These are phyloP conservation scores for Lasiodiplodia theobromae DNA, from an alignment of 2,329 filamentous ascomycete genomes.

Conservation along the genomic window DNA sequence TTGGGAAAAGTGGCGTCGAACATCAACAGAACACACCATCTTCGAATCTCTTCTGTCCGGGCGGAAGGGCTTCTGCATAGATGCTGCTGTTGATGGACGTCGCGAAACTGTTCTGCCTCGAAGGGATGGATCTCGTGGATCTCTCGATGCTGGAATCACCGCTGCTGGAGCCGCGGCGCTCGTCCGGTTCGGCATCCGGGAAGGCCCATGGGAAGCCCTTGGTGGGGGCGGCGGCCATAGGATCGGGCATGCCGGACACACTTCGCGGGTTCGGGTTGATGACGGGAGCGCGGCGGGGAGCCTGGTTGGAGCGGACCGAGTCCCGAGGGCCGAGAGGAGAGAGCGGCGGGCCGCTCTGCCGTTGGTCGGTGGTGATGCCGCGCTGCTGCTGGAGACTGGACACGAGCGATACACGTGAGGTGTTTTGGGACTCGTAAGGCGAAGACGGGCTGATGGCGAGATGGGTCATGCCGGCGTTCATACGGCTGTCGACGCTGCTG, in stretches of 20 bases:
- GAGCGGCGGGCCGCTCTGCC: constrained; percentile 53
- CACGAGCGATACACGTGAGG: constrained; percentile 77
- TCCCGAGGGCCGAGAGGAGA: constrained; percentile 51
- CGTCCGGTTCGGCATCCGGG: constrained; percentile 70
- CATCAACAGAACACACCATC: constrained; percentile 55
- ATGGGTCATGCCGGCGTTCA: constrained; percentile 74
- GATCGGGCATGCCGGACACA: constrained; percentile 68
- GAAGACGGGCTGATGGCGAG: constrained; percentile 72
- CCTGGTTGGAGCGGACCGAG: constrained; percentile 43
- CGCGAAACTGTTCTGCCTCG: constrained; percentile 76
- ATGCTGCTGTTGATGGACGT: constrained; percentile 82
- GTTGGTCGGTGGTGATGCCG: constrained; percentile 48
- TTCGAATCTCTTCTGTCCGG: constrained; percentile 75
- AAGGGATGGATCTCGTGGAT: constrained; percentile 65
- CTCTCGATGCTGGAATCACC: constrained; percentile 55
- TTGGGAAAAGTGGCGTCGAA: not conserved
- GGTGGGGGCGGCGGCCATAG: constrained; percentile 75
- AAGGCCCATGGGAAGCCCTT: constrained; percentile 87
- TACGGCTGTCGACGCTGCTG: constrained; percentile 81
- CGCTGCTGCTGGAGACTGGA: constrained; percentile 71
- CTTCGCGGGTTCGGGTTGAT: constrained; percentile 73
- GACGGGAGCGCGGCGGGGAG: constrained; percentile 70
- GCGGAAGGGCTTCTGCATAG: constrained; percentile 75
- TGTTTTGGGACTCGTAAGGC: constrained; percentile 78
- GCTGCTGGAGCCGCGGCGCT: constrained; percentile 57